phyloP scores from a whole-genome alignment of 164 flowering plant genomes.

The Nymphaea colorata region DNA sequence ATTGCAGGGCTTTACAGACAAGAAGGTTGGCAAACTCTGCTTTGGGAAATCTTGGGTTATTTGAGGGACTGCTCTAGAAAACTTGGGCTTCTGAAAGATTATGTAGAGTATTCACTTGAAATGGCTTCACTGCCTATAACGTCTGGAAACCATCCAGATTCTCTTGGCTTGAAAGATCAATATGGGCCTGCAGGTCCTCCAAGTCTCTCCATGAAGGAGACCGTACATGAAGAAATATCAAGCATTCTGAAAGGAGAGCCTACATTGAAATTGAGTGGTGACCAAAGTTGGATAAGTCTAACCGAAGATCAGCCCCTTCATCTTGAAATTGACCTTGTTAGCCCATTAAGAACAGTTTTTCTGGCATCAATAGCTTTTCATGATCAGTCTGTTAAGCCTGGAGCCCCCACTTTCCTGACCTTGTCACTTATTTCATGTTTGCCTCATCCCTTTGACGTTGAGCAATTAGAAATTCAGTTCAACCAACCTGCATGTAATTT shows the following conservation, averaged over 20 bases:
- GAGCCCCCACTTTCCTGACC: constrained; percentile 43
- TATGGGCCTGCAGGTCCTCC: constrained; percentile 78
- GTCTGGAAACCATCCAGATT: constrained; percentile 15
- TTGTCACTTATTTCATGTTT: constrained; percentile 80
- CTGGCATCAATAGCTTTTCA: constrained; percentile 93
- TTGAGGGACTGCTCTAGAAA: constrained; percentile 76
- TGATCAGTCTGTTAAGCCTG: constrained; percentile 79
- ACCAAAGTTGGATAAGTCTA: constrained; percentile 19
- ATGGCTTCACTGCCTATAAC: constrained; percentile 89
- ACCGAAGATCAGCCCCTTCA: constrained; percentile 43
- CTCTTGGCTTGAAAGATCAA: constrained; percentile 23
- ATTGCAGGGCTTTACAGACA: constrained; percentile 57
- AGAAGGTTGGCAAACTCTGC: constrained; percentile 82
- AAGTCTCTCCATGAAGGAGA: constrained; percentile 40
- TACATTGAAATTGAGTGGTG: constrained; percentile 16
- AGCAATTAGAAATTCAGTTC: constrained; percentile 81
- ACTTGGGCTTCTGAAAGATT: constrained; percentile 42
- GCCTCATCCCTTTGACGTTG: constrained; percentile 61
- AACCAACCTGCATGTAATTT: constrained; percentile 84
- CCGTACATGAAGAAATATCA: constrained; percentile 63
- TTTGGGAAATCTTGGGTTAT: constrained; percentile 90
- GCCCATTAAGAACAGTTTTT: constrained; percentile 77
- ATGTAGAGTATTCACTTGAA: constrained; percentile 87
- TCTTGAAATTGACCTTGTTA: constrained; percentile 88
- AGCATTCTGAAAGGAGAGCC: constrained; percentile 39